Evolutionary conservation across 306 rosid genomes (phyloP).

Genomic region (Psophocarpus tetragonolobus): DNA sequence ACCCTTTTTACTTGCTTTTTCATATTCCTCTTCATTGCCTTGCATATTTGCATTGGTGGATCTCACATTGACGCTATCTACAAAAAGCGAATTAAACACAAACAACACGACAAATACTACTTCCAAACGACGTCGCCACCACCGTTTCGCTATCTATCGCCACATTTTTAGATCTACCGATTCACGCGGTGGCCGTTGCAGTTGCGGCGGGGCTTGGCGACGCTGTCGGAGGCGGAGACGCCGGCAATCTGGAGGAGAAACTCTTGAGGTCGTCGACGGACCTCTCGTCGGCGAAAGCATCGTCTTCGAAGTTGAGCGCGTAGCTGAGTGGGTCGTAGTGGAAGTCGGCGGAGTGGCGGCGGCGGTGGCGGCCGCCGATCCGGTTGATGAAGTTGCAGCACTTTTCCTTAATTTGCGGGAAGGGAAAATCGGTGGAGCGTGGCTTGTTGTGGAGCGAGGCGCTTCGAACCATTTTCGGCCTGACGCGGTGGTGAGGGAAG

Average conservation of each 20-base stretch:
- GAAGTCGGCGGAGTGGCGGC: constrained; percentile 73
- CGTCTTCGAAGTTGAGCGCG: constrained; percentile 67
- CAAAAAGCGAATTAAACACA: background rate
- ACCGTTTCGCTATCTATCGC: background rate
- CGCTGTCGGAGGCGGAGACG: constrained; percentile 21
- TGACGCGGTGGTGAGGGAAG: constrained; percentile 39
- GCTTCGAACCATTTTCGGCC: constrained; percentile 42
- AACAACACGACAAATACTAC: background rate
- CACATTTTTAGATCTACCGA: constrained; percentile 26
- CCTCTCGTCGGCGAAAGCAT: constrained; percentile 35
- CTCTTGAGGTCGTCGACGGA: constrained; percentile 35
- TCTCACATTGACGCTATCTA: constrained; percentile 30
- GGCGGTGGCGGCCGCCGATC: constrained; percentile 53
- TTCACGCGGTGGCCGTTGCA: background rate
- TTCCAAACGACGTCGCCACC: background rate
- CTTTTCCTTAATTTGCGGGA: constrained; percentile 47
- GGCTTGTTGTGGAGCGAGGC: constrained; percentile 37
- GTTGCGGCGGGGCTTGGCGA: background rate
- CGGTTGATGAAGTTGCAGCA: constrained; percentile 51
- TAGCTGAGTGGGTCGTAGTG: constrained; percentile 75
- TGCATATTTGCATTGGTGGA: constrained; percentile 4
- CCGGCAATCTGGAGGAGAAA: constrained; percentile 66
- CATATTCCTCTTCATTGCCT: constrained; percentile 12
- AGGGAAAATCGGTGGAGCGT: constrained; percentile 42
- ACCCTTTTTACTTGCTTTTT: constrained; percentile 1